Evolutionary conservation across 768 basidiomycete species (phyloP).

Genomic region (Mycena filopes): DNA sequence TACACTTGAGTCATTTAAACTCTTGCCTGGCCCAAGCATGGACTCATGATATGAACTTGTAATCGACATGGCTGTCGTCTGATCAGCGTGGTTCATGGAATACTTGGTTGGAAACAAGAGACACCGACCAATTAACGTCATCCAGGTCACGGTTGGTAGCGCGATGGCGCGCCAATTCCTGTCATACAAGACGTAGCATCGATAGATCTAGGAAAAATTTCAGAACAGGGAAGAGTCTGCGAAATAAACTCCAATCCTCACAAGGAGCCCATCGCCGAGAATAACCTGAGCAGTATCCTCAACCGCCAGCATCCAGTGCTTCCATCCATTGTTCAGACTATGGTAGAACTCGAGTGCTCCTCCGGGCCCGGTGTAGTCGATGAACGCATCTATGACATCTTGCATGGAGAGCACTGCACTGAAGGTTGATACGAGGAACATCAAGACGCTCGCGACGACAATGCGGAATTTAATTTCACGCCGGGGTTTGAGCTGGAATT

Average conservation of each 20-base stretch:
- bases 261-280: slow-evolving; percentile 15
- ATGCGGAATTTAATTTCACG: slow-evolving; percentile 21
- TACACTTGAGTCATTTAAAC: slow-evolving; percentile 4
- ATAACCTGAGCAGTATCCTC: slow-evolving; percentile 21
- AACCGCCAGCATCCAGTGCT: slow-evolving; percentile 18
- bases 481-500: slow-evolving; percentile 9
- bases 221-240: not conserved
- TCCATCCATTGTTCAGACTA: slow-evolving; percentile 3
- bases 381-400: slow-evolving; percentile 18
- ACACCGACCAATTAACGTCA: slow-evolving; percentile 8
- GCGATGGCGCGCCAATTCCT: slow-evolving; percentile 16
- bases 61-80: not conserved
- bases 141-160: not conserved
- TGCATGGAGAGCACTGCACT: slow-evolving; percentile 16
- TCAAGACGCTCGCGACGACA: slow-evolving; percentile 5
- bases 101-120: not conserved
- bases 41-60: slow-evolving; percentile 2
- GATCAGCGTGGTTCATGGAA: too few species aligned
- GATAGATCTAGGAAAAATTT: slow-evolving; percentile 10
- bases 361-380: slow-evolving; percentile 15
- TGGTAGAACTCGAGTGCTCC: slow-evolving; percentile 5
- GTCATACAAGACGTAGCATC: slow-evolving; percentile 22
- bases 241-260: not conserved
- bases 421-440: slow-evolving; percentile 19
- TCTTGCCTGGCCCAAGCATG: not conserved